Evolutionary conservation across 1,139 yeast genomes (phyloP).

Genomic region (Protomyces arabidopsidicola): DNA sequence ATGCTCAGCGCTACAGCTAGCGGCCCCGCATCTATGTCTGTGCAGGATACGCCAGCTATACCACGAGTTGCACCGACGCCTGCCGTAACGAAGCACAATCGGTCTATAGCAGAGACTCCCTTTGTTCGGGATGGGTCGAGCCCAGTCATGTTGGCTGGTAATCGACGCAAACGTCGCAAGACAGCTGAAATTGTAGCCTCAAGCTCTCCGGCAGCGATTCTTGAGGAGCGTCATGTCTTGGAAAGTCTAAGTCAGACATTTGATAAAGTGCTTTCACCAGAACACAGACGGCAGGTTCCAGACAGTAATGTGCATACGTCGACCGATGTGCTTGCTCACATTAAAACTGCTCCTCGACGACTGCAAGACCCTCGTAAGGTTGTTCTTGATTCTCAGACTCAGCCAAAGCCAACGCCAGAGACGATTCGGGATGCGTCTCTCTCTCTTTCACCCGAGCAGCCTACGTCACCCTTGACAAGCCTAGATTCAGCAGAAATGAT

Average conservation of each 20-base stretch:
- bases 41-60: neutral
- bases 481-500: constrained; percentile 13
- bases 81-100: neutral
- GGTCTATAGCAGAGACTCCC: neutral
- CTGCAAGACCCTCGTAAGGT: neutral
- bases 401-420: neutral
- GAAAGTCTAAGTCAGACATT: neutral
- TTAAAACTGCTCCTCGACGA: neutral
- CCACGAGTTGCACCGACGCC: neutral
- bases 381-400: neutral
- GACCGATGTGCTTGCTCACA: neutral
- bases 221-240: neutral
- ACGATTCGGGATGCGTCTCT: neutral
- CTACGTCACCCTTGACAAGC: constrained; percentile 13
- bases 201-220: neutral
- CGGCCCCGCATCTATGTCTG: neutral
- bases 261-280: neutral
- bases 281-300: neutral
- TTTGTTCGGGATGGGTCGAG: neutral
- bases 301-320: neutral
- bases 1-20: neutral
- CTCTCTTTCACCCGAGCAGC: no score
- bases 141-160: constrained; percentile 7
- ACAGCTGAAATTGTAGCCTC: neutral
- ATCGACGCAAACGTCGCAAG: constrained; percentile 14